phyloP scores from a whole-genome alignment of 2,329 filamentous ascomycete species.

The Lecanoromycetidae sp. region DNA sequence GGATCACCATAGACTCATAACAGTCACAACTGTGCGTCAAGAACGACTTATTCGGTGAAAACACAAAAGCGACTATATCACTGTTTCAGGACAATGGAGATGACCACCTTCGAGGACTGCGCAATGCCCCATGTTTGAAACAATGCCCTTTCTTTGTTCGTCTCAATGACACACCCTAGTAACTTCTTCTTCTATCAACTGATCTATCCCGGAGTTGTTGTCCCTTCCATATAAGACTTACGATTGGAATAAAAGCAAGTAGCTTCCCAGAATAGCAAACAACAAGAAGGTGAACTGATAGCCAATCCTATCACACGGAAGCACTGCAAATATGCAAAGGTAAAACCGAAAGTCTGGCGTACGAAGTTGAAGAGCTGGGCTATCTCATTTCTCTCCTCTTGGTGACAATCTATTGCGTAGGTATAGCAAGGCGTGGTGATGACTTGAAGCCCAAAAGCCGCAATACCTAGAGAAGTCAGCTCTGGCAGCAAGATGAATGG shows the following conservation, averaged over 20 bases:
- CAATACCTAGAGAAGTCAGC: slow-evolving; percentile 12
- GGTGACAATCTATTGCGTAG: slow-evolving; percentile 22
- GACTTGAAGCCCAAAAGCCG: slow-evolving; percentile 23
- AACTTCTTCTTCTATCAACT: too few relatives aligned
- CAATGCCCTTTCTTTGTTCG: too few relatives aligned
- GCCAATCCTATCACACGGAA: slow-evolving; percentile 15
- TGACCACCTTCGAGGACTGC: too few relatives aligned
- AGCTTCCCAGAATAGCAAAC: slow-evolving; percentile 17
- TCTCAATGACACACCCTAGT: too few relatives aligned
- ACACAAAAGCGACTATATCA: too few relatives aligned
- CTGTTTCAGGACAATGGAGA: too few relatives aligned
- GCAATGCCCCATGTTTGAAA: too few relatives aligned
- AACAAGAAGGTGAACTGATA: slow-evolving; percentile 19
- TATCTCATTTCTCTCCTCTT: slow-evolving; percentile 19
- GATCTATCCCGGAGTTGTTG: slow-evolving; percentile 13
- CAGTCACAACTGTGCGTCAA: too few relatives aligned
- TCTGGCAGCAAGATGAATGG: too few relatives aligned
- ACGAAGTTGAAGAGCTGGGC: slow-evolving; percentile 21
- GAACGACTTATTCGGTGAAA: too few relatives aligned
- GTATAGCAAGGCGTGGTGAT: slow-evolving; percentile 22
- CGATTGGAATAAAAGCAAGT: slow-evolving; percentile 18
- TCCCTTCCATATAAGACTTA: slow-evolving; percentile 17
- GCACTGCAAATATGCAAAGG: slow-evolving; percentile 19
- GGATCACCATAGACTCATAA: too few relatives aligned
- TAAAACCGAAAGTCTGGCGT: slow-evolving; percentile 21